Evolutionary conservation across 148 eudicot genomes (phyloP).

Genomic region (Cornus kousa): DNA sequence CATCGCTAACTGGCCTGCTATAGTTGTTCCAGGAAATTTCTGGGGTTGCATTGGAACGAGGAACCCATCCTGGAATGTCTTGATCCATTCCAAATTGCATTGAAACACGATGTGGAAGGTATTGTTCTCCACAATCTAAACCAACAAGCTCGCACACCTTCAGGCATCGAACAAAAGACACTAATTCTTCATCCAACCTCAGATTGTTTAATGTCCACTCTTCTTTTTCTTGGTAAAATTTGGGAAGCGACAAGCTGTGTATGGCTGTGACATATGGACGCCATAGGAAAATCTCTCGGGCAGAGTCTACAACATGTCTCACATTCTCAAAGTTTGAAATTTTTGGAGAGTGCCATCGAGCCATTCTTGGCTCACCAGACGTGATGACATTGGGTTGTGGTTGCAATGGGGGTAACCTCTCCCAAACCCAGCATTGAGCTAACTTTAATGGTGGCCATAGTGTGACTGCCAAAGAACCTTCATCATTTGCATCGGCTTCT

Average conservation of each 20-base stretch:
- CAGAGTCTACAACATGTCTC: not conserved
- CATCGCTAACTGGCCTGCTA: not conserved
- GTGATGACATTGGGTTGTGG: conserved; percentile 3
- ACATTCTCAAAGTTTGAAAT: not conserved
- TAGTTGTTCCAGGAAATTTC: not conserved
- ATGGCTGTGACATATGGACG: not conserved
- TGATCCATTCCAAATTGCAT: conserved; percentile 28
- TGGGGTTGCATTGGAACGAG: not conserved
- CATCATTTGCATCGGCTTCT: not conserved
- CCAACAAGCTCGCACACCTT: conserved; percentile 15
- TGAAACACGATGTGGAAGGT: conserved; percentile 21
- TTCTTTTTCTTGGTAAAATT: not conserved
- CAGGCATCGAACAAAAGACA: conserved; percentile 6
- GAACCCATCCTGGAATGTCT: conserved; percentile 8
- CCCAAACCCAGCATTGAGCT: conserved; percentile 38
- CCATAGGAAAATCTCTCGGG: not conserved
- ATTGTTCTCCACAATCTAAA: conserved; percentile 8
- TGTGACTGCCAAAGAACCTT: not conserved
- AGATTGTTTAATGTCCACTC: not conserved
- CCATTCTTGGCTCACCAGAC: conserved; percentile 15
- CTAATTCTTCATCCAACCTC: not conserved
- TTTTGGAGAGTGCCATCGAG: conserved; percentile 30
- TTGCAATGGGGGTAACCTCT: conserved; percentile 29
- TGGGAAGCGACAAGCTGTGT: conserved; percentile 1
- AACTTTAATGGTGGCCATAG: not conserved